Conservation (phyloP, 129 eudicot species). For the Silybum marianum region DNA sequence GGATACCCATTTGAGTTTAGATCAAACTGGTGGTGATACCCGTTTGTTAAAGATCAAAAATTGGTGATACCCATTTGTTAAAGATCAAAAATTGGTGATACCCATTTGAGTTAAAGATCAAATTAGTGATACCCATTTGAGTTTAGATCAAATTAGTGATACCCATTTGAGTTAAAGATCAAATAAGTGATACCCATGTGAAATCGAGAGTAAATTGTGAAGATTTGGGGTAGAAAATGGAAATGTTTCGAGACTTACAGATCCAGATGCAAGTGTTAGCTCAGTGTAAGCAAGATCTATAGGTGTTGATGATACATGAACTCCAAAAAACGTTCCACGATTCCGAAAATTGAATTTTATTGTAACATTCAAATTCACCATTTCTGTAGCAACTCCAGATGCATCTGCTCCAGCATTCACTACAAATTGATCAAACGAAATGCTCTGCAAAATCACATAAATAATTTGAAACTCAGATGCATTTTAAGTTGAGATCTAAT, state of each 20-base stretch:
- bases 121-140: background rate
- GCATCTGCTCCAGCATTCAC: slow-evolving; percentile 78
- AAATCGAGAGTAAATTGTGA: background rate
- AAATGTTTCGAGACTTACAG: slow-evolving; percentile 45
- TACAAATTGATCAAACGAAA: slow-evolving; percentile 59
- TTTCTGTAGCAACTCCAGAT: slow-evolving; percentile 88
- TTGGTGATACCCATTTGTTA: background rate
- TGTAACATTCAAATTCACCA: slow-evolving; percentile 77
- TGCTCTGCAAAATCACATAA: slow-evolving; percentile 55
- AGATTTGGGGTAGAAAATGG: background rate
- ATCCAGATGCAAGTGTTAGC: slow-evolving; percentile 72
- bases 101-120: background rate
- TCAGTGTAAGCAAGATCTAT: slow-evolving; percentile 64
- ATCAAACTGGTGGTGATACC: too few species aligned
- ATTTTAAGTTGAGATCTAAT: background rate
- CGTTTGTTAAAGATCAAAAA: background rate
- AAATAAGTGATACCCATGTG: background rate
- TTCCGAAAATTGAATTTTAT: slow-evolving; percentile 63
- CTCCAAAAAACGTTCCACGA: slow-evolving; percentile 88
- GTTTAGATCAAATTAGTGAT: background rate
- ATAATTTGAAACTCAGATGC: background rate
- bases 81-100: background rate
- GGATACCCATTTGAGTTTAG: background rate
- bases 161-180: background rate
- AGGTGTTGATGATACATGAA: slow-evolving; percentile 82